These are phyloP conservation scores for Moesziomyces sp. DNA, from an alignment of 1,284 basidiomycete genomes.

Conservation along the genomic window DNA sequence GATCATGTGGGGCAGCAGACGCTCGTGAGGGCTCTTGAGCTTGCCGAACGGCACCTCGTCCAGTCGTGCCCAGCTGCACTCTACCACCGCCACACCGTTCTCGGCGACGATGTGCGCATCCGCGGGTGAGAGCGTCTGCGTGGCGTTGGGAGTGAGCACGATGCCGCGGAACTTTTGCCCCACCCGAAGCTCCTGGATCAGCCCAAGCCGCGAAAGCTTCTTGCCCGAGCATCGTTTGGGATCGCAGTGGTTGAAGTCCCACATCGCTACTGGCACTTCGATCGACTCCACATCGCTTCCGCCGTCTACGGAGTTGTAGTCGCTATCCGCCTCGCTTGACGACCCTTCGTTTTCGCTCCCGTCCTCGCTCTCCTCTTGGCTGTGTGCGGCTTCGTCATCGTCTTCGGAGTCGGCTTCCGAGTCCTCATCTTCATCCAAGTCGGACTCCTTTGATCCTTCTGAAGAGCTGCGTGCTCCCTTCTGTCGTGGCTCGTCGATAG, in stretches of 20 bases:
- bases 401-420: constrained; percentile 7
- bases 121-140: constrained; percentile 80
- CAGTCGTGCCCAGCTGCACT: constrained; percentile 95
- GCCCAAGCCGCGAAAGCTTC: constrained; percentile 84
- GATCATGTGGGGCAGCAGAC: constrained; percentile 71
- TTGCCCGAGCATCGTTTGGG: constrained; percentile 94
- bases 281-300: constrained; percentile 41
- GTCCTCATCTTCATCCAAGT: constrained; percentile 7
- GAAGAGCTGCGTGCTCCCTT: neutral
- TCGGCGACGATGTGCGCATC: constrained; percentile 83
- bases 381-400: neutral
- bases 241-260: constrained; percentile 95
- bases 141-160: constrained; percentile 93
- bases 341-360: constrained; percentile 13
- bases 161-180: constrained; percentile 89
- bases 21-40: constrained; percentile 90
- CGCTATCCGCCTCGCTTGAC: constrained; percentile 30
- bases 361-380: constrained; percentile 9
- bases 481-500: constrained; percentile 34
- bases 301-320: constrained; percentile 36
- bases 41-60: constrained; percentile 94
- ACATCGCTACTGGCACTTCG: constrained; percentile 61
- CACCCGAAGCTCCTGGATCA: constrained; percentile 85
- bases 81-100: constrained; percentile 89
- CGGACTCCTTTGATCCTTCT: constrained; percentile 8